Evolutionary conservation across 371 early-diverging fungal genomes (phyloP), one percentile per base, ranked within the genome.

Genomic region (Dipsacomyces acuminosporus): DNA sequence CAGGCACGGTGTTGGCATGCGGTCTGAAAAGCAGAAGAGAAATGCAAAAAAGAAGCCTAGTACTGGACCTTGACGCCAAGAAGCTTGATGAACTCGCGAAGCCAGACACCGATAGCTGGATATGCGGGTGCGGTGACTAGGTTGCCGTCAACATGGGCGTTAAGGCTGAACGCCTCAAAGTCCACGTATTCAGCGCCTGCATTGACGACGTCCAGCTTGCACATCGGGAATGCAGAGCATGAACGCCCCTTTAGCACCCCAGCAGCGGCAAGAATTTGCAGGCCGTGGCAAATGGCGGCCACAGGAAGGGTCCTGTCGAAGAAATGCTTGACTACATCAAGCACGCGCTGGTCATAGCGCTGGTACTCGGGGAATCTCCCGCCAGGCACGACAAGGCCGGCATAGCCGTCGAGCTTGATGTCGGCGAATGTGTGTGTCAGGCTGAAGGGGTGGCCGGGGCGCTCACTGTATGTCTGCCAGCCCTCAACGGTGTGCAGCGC

Each of bases 251-350:
- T 42, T 3, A 71, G 61, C 15, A 71, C 71, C 2, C 54, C 71
- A n/a, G 65, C 59, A 17, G 71, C 66, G 11, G 71, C 43, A 30
- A 71, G 35, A 17, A 71, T 63, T 54, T 77, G 75, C 47, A 73
- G 41, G 2, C 77, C 75, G 25, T 77, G 75, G 58, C 77, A 77
- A 35, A 77, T 59, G n/a, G 74, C 64, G 0, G 75, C 77, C 9
- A 77, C 76, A 0, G 77, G 77, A 18, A 71, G 73, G 41, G 59
- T 43, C 13, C 25, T 41, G 25, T 19, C 54, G 50, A 75, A 74
- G 47, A 76, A 76, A 40, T 60, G 41, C 26, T 46, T 54, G 48
- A 67, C 64, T 8, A 71, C 17, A 13, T 54, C 61, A n/a, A 77
- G 60, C 18, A 77, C 74, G 2, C 58, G 49, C 14, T 51, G 54